A percentile compares a stretch with the other conserved stretches of the same genome.
phyloP scores from a whole-genome alignment of 257 asterid genomes.

The Ocimum tenuiflorum region DNA sequence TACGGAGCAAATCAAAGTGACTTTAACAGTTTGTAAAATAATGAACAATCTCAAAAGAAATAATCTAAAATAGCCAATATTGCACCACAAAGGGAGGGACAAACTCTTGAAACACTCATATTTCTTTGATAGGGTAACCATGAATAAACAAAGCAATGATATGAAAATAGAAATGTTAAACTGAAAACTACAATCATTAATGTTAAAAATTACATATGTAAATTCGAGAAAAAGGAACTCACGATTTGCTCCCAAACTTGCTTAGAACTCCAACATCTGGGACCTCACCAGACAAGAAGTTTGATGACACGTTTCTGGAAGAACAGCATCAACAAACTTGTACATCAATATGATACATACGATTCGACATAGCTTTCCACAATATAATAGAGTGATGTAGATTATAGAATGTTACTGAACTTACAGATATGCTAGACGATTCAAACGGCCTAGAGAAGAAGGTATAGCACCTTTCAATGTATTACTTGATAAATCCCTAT shows the following conservation, averaged over 20 bases:
- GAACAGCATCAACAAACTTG: neutral
- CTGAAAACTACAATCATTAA: neutral
- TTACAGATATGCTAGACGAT: conserved; percentile 61
- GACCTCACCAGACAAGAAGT: conserved; percentile 90
- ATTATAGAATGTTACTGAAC: conserved; percentile 24
- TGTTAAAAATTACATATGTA: neutral
- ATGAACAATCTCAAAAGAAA: too few species aligned
- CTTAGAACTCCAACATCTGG: conserved; percentile 87
- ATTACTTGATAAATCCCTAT: conserved; percentile 91
- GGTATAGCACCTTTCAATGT: conserved; percentile 87
- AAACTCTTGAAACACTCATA: too few species aligned
- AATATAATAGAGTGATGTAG: too few species aligned
- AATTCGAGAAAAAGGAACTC: conserved; percentile 29
- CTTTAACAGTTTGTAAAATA: too few species aligned
- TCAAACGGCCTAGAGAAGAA: conserved; percentile 71
- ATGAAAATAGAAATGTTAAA: too few species aligned
- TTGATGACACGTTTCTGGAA: conserved; percentile 76
- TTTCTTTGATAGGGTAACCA: too few species aligned
- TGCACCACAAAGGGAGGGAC: too few species aligned
- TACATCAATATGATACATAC: neutral
- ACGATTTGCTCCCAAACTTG: conserved; percentile 74
- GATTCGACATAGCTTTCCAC: too few species aligned
- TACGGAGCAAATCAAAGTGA: too few species aligned
- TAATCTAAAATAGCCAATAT: too few species aligned
- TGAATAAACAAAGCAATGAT: neutral